Base-by-base conservation (phyloP, 2,329 filamentous ascomycete genomes). In the Exophiala mesophila region DNA sequence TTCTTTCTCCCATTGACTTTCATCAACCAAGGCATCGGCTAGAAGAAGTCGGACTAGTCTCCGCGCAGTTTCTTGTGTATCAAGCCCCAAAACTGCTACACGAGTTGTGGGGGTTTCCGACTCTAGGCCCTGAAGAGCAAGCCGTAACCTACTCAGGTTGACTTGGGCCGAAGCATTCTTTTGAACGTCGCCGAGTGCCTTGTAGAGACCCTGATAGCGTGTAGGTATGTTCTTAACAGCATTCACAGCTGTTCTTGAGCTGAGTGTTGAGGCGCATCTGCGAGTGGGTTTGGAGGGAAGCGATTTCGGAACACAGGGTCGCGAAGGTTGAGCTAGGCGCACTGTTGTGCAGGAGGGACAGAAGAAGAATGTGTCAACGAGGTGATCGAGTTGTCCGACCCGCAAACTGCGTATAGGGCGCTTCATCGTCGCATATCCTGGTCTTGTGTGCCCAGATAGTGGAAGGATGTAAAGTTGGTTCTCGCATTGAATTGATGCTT, bases 1-100 rank as follows among this genome's bases (percentile, higher is more conserved):
- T 44, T 78, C 68, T 56, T 68, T 67, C 62, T 89, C 85, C 85
- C 85, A 89, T 18, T 70, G 62, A 51, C 79, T 73, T 50, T 77
- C 73, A 4, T 73, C 64, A 26, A 71, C 71, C 51, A 89, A 63
- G 3, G 85, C 83, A 61, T 89, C 85, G 2, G 82, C 81, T 2
- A 88, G 67, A 9, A 88, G 64, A 24, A 89, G 68, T 30, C 80
- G 76, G 33, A 88, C 72, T 6, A 96, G 70, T 50, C 67, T 72
- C 50, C 72, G 69, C 30, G 77, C 74, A 34, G 70, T 68, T 15
- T 60, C 57, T 44, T 69, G 66, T 48, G 72, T 68, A 36, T 72
- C 68, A 40, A 76, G 50, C 7, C 71, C 70, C 15, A 78, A 64
- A 3, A 77, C 72, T 71, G 77, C 78, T 54, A 82, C 63, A 36